phyloP scores from a whole-genome alignment of 2,329 filamentous ascomycete genomes.

The Dothiorella sarmentorum region DNA sequence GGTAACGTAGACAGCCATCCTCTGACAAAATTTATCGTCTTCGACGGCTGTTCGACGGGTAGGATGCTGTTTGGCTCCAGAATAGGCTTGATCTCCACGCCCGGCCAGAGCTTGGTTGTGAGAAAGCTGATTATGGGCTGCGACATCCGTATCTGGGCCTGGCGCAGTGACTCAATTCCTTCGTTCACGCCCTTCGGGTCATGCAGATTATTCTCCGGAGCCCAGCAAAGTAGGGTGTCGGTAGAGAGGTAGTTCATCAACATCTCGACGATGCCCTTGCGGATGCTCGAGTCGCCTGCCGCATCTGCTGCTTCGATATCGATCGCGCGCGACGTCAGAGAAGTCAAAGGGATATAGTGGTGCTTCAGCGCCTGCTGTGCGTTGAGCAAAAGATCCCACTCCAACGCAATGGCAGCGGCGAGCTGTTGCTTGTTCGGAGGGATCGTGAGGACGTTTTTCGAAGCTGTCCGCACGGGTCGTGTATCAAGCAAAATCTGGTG shows the following conservation, averaged over 20 bases:
- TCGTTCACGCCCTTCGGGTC: conserved; percentile 44
- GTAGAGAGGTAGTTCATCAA: conserved; percentile 86
- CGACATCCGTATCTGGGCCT: conserved; percentile 67
- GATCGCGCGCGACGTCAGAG: conserved; percentile 74
- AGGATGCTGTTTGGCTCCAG: conserved; percentile 75
- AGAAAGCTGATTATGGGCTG: conserved; percentile 70
- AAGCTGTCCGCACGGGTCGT: conserved; percentile 73
- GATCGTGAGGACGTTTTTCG: conserved; percentile 67
- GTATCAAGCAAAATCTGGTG: conserved; percentile 71
- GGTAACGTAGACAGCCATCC: conserved; percentile 72
- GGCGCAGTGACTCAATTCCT: conserved; percentile 59
- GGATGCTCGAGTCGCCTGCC: conserved; percentile 49
- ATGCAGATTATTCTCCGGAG: conserved; percentile 53
- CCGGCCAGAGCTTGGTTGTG: conserved; percentile 74
- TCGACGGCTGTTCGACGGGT: conserved; percentile 67
- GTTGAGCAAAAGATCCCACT: conserved; percentile 85
- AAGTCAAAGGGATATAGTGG: conserved; percentile 87
- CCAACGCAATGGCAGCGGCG: conserved; percentile 78
- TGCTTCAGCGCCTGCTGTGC: conserved; percentile 79
- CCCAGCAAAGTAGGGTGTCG: conserved; percentile 91
- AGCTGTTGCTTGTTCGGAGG: conserved; percentile 75
- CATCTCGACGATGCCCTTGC: conserved; percentile 62
- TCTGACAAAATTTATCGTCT: conserved; percentile 72
- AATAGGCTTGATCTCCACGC: conserved; percentile 73
- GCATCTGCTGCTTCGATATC: conserved; percentile 72